A percentile compares a stretch with the other conserved stretches of the same genome.
These are phyloP conservation scores for Neonectria ditissima DNA, from an alignment of 2,329 filamentous ascomycete genomes.

Conservation along the genomic window DNA sequence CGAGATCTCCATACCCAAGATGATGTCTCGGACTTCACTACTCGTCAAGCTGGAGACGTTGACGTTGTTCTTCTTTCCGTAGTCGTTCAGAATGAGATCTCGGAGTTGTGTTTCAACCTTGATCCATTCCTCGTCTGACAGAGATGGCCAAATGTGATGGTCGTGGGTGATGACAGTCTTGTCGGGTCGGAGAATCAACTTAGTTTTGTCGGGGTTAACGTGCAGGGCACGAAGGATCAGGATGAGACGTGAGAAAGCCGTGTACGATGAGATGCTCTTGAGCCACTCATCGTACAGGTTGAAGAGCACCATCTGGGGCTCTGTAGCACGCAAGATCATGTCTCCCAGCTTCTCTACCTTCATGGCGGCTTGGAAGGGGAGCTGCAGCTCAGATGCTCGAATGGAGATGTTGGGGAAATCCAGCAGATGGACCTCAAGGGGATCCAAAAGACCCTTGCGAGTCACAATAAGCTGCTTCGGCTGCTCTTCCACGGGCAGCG, in stretches of 20 bases:
- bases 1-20: slow-evolving; percentile 99
- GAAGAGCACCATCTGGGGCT: slow-evolving; percentile 99
- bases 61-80: slow-evolving; percentile 99
- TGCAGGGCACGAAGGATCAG: slow-evolving; percentile 94
- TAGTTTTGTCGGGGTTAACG: slow-evolving; percentile 98
- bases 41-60: slow-evolving; percentile 97
- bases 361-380: slow-evolving; percentile 99
- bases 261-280: slow-evolving; percentile 98
- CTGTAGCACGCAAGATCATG: slow-evolving; percentile 97
- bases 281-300: slow-evolving; percentile 99
- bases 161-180: slow-evolving; percentile 99
- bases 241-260: slow-evolving; percentile 94
- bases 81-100: slow-evolving; percentile 97
- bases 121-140: slow-evolving; percentile 98
- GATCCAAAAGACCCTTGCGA: slow-evolving; percentile 95
- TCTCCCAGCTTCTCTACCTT: slow-evolving; percentile 99
- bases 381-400: slow-evolving; percentile 92
- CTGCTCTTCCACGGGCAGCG: slow-evolving; percentile 95
- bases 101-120: slow-evolving; percentile 98
- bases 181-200: slow-evolving; percentile 92
- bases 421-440: slow-evolving; percentile 94
- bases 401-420: slow-evolving; percentile 99
- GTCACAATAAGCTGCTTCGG: slow-evolving; percentile 99
- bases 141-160: slow-evolving; percentile 97
- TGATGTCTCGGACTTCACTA: slow-evolving; percentile 97